phyloP scores from a whole-genome alignment of 202 grass and related monocot species.

The Setaria viridis region DNA sequence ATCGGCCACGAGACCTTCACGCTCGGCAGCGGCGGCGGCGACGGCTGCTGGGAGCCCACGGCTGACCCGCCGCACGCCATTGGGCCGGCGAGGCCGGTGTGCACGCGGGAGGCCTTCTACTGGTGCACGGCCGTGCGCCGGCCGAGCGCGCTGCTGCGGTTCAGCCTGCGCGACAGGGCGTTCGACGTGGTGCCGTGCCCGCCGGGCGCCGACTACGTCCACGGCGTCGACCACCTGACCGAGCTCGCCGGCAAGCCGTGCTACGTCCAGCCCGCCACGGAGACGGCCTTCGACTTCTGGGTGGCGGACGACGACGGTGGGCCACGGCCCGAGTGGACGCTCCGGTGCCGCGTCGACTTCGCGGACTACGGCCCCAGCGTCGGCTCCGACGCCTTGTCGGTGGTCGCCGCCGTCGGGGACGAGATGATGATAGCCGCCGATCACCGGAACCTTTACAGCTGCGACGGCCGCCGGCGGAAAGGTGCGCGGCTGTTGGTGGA shows the following conservation, averaged over 20 bases:
- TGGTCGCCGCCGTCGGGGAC: background rate
- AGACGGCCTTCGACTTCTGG: background rate
- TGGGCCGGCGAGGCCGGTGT: background rate
- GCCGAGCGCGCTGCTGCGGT: background rate
- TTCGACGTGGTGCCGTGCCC: slow-evolving; percentile 6
- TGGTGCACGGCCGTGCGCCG: background rate
- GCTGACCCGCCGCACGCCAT: background rate
- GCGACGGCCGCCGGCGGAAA: too few species aligned
- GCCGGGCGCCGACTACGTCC: background rate
- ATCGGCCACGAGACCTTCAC: slow-evolving; percentile 29
- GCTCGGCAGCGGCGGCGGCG: background rate
- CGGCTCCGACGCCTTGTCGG: background rate
- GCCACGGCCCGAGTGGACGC: background rate
- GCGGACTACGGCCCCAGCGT: too few species aligned
- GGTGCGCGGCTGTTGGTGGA: background rate
- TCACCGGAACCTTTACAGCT: too few species aligned
- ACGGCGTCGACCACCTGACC: background rate
- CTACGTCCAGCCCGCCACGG: background rate
- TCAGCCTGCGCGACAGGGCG: background rate
- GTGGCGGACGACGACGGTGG: background rate
- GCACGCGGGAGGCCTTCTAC: slow-evolving; percentile 13
- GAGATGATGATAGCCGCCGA: background rate
- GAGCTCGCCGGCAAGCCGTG: background rate
- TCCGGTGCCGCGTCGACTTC: too few species aligned
- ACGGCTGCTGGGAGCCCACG: background rate